Percentiles rank a stretch among this genome's conserved stretches.
These are phyloP conservation scores for Anaeramoeba flamelloides DNA, from an alignment of 78 protist species.

Conservation along the genomic window DNA sequence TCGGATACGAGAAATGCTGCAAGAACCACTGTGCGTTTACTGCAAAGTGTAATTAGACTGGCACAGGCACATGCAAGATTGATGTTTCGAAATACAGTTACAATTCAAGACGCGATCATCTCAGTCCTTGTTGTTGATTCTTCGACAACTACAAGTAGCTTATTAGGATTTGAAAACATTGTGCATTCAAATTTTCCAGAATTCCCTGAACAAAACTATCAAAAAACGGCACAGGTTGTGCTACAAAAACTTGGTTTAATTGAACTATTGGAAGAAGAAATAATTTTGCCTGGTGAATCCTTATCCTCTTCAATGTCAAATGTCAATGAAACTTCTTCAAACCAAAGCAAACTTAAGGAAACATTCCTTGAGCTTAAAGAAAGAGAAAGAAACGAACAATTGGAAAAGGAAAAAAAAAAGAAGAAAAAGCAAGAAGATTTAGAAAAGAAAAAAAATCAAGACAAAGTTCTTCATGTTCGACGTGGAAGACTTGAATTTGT, in stretches of 20 bases:
- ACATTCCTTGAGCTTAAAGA: no score
- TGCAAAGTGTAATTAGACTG: conserved; percentile 66
- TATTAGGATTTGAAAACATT: not conserved
- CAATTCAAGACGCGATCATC: not conserved
- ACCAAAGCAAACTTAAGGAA: no score
- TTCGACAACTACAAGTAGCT: not conserved
- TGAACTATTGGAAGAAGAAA: no score
- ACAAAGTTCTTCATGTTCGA: no score
- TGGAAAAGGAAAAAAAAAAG: no score
- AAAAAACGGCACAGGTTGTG: not conserved
- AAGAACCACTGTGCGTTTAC: conserved; percentile 79
- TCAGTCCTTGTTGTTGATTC: not conserved
- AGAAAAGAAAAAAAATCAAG: no score
- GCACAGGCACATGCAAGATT: not conserved
- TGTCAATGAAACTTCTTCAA: no score
- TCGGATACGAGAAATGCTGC: conserved; percentile 21
- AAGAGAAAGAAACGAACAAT: no score
- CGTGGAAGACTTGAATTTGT: no score
- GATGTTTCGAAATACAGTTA: not conserved
- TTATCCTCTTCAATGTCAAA: no score
- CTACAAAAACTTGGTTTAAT: not conserved
- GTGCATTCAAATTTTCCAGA: not conserved
- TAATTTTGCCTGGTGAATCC: no score
- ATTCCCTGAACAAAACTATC: conserved; percentile 10
- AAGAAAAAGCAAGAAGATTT: no score